Evolutionary conservation across 441 rosid genomes (phyloP).

Genomic region (Euphorbia celastroides): DNA sequence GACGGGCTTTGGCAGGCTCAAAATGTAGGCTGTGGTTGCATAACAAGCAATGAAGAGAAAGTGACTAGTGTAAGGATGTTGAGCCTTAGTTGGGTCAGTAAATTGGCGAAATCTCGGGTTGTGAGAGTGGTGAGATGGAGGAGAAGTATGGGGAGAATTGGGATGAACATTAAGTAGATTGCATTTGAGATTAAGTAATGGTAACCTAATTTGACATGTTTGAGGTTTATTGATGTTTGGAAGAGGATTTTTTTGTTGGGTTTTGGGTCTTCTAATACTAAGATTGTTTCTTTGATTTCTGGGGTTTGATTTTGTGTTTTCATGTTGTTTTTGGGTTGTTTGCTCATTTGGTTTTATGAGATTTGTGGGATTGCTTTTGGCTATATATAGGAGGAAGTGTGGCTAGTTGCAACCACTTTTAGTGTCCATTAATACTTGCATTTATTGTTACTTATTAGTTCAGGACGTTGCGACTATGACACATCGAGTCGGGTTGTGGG

Average conservation of each 20-base stretch:
- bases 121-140: constrained; percentile 54
- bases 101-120: constrained; percentile 29
- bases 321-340: not conserved
- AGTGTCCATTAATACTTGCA: too few relatives aligned
- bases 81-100: constrained; percentile 54
- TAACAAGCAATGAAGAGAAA: constrained; percentile 30
- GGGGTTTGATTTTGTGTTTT: not conserved
- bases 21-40: constrained; percentile 38
- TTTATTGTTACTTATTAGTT: too few relatives aligned
- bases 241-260: constrained; percentile 34
- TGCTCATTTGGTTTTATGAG: not conserved
- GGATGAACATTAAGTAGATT: constrained; percentile 51
- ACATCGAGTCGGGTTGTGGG: too few relatives aligned
- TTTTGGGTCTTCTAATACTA: not conserved
- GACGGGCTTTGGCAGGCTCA: constrained; percentile 57
- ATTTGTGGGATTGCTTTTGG: not conserved
- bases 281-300: not conserved
- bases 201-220: constrained; percentile 80
- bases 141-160: constrained; percentile 33
- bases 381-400: not conserved
- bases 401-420: not conserved
- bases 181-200: constrained; percentile 74
- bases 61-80: constrained; percentile 45
- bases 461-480: too few relatives aligned
- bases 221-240: constrained; percentile 55